phyloP scores from a whole-genome alignment of 1,284 basidiomycete genomes.

The Cutaneotrichosporon mucoides region DNA sequence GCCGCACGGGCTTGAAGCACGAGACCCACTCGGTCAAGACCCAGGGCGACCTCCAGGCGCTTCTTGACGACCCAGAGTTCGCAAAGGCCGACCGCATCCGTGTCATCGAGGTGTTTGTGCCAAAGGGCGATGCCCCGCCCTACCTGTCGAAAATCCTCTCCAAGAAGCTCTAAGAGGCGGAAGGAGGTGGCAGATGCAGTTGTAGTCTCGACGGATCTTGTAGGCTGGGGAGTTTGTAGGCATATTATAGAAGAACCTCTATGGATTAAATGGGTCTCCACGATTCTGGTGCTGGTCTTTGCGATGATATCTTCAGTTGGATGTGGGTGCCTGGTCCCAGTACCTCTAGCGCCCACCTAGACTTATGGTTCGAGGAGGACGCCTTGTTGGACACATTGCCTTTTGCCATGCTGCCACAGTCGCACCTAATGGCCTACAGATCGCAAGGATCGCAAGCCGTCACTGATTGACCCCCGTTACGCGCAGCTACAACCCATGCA shows the following conservation, averaged over 20 bases:
- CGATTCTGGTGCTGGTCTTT: no score
- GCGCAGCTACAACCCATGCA: no score
- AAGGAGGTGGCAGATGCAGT: no score
- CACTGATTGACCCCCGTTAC: no score
- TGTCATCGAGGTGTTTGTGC: conserved; percentile 48
- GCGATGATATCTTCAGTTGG: no score
- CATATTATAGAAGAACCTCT: background rate
- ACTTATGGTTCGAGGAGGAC: no score
- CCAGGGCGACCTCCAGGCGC: conserved; percentile 56
- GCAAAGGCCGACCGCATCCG: conserved; percentile 41
- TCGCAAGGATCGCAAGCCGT: no score
- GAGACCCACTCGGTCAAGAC: conserved; percentile 42
- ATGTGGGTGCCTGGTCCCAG: no score
- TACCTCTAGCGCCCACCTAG: no score
- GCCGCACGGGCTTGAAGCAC: conserved; percentile 21
- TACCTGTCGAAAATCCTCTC: conserved; percentile 8
- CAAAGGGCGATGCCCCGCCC: conserved; percentile 34
- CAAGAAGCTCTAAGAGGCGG: background rate
- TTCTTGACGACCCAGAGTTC: conserved; percentile 43
- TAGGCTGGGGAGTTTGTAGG: background rate
- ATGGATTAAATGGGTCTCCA: background rate
- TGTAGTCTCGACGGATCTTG: background rate
- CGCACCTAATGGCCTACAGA: no score
- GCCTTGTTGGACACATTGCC: no score
- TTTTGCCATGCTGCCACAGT: no score